phyloP scores from a whole-genome alignment of 768 basidiomycete species.

The Chalciporus chontae region DNA sequence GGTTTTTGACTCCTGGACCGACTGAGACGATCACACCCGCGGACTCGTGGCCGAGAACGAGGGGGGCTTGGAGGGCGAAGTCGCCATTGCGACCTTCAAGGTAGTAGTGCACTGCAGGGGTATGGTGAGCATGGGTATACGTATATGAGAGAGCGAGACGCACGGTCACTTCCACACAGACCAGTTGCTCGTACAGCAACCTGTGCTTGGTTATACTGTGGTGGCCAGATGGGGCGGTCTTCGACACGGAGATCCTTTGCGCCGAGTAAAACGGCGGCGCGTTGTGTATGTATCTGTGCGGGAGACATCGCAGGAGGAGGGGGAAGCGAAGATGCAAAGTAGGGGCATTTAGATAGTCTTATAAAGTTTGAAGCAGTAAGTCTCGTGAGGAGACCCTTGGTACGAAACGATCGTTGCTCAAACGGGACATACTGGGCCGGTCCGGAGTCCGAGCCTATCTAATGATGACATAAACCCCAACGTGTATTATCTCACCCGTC shows the following conservation, averaged over 20 bases:
- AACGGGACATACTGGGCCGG: conserved; percentile 27
- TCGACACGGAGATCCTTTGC: conserved; percentile 80
- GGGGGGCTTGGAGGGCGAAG: conserved; percentile 79
- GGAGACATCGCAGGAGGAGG: conserved; percentile 37
- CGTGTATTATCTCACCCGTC: conserved; percentile 16
- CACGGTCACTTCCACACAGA: conserved; percentile 84
- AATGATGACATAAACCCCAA: conserved; percentile 23
- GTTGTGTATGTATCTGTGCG: conserved; percentile 50
- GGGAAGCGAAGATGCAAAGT: conserved; percentile 22
- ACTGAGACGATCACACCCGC: conserved; percentile 86
- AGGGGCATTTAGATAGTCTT: conserved; percentile 28
- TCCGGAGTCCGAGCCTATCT: conserved; percentile 30
- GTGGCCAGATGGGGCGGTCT: conserved; percentile 68
- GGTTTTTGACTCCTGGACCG: conserved; percentile 60
- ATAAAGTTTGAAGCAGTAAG: conserved; percentile 31
- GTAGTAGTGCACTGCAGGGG: conserved; percentile 80
- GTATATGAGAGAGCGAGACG: conserved; percentile 26
- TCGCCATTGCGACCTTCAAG: conserved; percentile 87
- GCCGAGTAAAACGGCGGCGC: conserved; percentile 80
- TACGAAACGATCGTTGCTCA: conserved; percentile 25
- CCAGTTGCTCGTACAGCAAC: conserved; percentile 81
- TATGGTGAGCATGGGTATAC: not conserved
- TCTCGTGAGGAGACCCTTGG: conserved; percentile 35
- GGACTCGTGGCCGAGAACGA: conserved; percentile 92
- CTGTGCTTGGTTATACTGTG: conserved; percentile 70